Conservation (phyloP, 192 early-diverging fungal genomes). For the Entomortierella chlamydospora region DNA sequence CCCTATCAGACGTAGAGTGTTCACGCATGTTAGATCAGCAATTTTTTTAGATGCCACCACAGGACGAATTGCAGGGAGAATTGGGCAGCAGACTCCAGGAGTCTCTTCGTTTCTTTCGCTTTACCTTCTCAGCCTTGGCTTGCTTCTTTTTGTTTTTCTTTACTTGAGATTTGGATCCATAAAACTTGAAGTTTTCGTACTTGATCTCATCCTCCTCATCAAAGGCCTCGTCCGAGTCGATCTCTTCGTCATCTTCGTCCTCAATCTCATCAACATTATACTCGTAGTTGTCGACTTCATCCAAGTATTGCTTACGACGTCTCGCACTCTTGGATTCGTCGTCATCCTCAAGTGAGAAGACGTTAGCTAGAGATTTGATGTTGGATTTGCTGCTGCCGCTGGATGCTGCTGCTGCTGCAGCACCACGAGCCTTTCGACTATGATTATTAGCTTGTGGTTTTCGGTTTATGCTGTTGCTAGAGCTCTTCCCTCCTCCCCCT, state of each 20-base stretch:
- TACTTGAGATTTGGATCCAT: conserved; percentile 61
- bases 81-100: too few species aligned
- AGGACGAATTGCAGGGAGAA: too few species aligned
- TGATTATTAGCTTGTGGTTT: conserved; percentile 47
- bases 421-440: conserved; percentile 31
- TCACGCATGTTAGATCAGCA: too few species aligned
- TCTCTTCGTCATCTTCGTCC: conserved; percentile 94
- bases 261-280: conserved; percentile 83
- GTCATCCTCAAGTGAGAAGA: conserved; percentile 55
- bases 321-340: conserved; percentile 52
- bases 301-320: conserved; percentile 62
- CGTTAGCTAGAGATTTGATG: conserved; percentile 44
- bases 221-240: conserved; percentile 93
- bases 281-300: conserved; percentile 74
- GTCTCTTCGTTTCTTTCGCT: not conserved
- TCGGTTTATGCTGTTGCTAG: conserved; percentile 9
- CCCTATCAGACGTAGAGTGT: not conserved
- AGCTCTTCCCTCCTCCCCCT: not conserved
- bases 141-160: conserved; percentile 38
- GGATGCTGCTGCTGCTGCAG: conserved; percentile 23
- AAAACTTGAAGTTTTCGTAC: conserved; percentile 77
- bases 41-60: too few species aligned
- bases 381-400: not conserved
- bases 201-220: conserved; percentile 85
- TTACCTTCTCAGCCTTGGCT: conserved; percentile 24